Evolutionary conservation across 1,284 basidiomycete species (phyloP), one percentile per base, ranked within the genome.

Genomic region (Trichosporon sp.): DNA sequence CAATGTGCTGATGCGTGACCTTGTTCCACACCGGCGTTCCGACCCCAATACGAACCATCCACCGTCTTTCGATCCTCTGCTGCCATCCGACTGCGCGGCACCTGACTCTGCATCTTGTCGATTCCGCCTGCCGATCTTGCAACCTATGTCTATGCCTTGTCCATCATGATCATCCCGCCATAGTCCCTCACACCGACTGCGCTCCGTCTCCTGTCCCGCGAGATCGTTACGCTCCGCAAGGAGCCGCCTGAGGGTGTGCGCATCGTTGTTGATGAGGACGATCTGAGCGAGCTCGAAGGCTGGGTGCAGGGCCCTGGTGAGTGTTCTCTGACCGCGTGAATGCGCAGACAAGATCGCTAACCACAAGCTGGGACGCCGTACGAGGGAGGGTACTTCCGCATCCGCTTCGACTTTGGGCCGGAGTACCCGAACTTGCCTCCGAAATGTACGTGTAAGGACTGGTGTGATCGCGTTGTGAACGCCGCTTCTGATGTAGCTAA

Each of bases 361-460:
- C 26, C 26, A 26, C 26, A 26, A 93, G 92, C 91, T 80, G 91
- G 92, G 37, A 97, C 95, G 43, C 95, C 95, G 0, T 98, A 96
- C 83, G 89, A 91, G 70, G 93, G 92, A 59, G 94, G 94, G 16
- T 96, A 93, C 86, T 96, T 96, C 84, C 89, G 87, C 76, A 89
- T 97, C 71, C 90, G 89, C 79, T 96, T 97, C 85, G 88, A 88
- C 76, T 96, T 96, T 71, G 84, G 82, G 12, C 90, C 92, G 74
- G 93, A 96, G 82, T 97, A 94, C 80, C 94, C 94, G 59, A 90
- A 92, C 64, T 89, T 90, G 51, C 94, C 94, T 69, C 94, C 94
- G 4, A 96, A 94, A 87, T 96, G 94, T 94, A 74, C 75, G 92
- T 85, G 35, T 5, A 51, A 3, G 1, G 7, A 12, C 16, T 59